Conservation (phyloP, 2,329 filamentous ascomycete genomes). For the Talaromyces sp. region DNA sequence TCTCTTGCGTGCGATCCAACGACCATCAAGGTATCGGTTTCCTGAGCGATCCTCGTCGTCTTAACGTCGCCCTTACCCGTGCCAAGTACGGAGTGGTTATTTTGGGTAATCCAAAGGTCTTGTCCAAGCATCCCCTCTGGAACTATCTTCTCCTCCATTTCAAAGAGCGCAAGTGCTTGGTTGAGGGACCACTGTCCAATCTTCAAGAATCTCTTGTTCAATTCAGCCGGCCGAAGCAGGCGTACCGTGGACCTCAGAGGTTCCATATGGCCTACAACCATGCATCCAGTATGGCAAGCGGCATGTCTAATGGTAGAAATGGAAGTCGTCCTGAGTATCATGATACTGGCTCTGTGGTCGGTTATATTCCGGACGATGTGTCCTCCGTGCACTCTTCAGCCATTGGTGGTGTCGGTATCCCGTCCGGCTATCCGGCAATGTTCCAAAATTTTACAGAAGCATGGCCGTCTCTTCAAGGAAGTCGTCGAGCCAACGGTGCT, state of each 20-base stretch:
- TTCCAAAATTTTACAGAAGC: slow-evolving; percentile 88
- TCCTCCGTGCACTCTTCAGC: slow-evolving; percentile 92
- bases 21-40: slow-evolving; percentile 99
- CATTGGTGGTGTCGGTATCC: slow-evolving; percentile 75
- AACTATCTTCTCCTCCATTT: slow-evolving; percentile 92
- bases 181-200: slow-evolving; percentile 91
- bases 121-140: slow-evolving; percentile 97
- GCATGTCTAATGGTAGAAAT: slow-evolving; percentile 49
- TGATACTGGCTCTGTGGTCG: slow-evolving; percentile 83
- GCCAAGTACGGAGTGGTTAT: slow-evolving; percentile 96
- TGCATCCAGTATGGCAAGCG: slow-evolving; percentile 55
- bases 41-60: slow-evolving; percentile 91
- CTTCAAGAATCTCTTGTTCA: slow-evolving; percentile 93
- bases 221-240: slow-evolving; percentile 88
- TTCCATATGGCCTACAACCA: slow-evolving; percentile 76
- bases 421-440: slow-evolving; percentile 84
- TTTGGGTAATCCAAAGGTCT: slow-evolving; percentile 92
- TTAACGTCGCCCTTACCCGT: slow-evolving; percentile 94
- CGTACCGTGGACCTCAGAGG: slow-evolving; percentile 80
- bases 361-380: slow-evolving; percentile 94
- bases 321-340: slow-evolving; percentile 50
- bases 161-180: slow-evolving; percentile 92
- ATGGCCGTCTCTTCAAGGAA: slow-evolving; percentile 78
- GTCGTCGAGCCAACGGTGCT: slow-evolving; percentile 58
- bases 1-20: slow-evolving; percentile 96